Percentiles rank a stretch among this genome's conserved stretches.
These are phyloP conservation scores for Perilla frutescens DNA, from an alignment of 257 asterid species.

Conservation along the genomic window DNA sequence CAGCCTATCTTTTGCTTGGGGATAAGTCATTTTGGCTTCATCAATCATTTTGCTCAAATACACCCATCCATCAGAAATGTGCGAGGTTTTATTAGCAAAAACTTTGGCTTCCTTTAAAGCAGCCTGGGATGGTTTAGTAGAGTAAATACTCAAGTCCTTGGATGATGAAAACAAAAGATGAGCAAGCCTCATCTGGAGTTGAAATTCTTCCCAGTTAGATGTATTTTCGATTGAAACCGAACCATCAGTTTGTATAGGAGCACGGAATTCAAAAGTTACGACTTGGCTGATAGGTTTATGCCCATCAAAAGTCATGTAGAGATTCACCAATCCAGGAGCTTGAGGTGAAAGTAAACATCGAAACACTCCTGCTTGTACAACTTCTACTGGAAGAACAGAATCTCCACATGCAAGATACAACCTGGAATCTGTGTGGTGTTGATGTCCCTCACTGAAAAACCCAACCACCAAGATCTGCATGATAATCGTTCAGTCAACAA, in stretches of 20 bases:
- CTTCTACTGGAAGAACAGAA: conserved; percentile 58
- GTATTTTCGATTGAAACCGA: conserved; percentile 46
- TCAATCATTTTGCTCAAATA: conserved; percentile 58
- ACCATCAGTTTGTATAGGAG: conserved; percentile 50
- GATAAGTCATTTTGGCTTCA: conserved; percentile 54
- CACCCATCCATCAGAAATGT: conserved; percentile 58
- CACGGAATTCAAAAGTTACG: conserved; percentile 71
- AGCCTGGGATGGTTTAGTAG: conserved; percentile 55
- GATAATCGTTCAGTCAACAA: conserved; percentile 35
- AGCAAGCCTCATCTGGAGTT: conserved; percentile 80
- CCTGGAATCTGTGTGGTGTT: conserved; percentile 47
- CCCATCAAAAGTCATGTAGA: conserved; percentile 83
- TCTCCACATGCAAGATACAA: conserved; percentile 77
- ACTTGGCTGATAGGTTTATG: conserved; percentile 79
- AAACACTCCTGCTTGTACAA: conserved; percentile 80
- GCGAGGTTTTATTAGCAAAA: conserved; percentile 63
- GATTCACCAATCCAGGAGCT: conserved; percentile 65
- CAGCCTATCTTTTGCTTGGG: conserved; percentile 76
- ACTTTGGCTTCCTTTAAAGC: conserved; percentile 73
- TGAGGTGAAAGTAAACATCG: conserved; percentile 73
- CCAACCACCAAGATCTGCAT: conserved; percentile 89
- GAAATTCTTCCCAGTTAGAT: conserved; percentile 68
- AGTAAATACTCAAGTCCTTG: conserved; percentile 55
- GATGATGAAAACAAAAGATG: conserved; percentile 81
- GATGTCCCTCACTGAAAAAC: conserved; percentile 55